These are phyloP conservation scores for Scheffersomyces parashehatae DNA, from an alignment of 1,139 yeast genomes.

Conservation along the genomic window DNA sequence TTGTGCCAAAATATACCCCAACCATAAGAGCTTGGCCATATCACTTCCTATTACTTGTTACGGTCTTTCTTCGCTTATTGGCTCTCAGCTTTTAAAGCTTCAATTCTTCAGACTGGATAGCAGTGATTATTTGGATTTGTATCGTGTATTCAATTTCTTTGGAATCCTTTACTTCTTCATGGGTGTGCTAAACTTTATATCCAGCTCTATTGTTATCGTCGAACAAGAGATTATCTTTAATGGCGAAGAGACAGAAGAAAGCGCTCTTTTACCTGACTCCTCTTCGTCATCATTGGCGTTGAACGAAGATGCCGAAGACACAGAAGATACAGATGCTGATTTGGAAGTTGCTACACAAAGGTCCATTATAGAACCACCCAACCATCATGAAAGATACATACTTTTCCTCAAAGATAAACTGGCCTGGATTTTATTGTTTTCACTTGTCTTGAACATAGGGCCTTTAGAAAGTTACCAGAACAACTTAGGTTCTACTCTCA, in stretches of 20 bases:
- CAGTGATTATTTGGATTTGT: slow-evolving; percentile 43
- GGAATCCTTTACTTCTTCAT: slow-evolving; percentile 56
- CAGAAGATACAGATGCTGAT: slow-evolving; percentile 5
- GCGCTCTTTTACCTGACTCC: slow-evolving; percentile 9
- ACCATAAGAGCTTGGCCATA: slow-evolving; percentile 74
- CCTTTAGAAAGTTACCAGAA: slow-evolving; percentile 88
- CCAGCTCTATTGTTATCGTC: slow-evolving; percentile 64
- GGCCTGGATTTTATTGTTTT: slow-evolving; percentile 62
- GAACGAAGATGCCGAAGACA: slow-evolving; percentile 13
- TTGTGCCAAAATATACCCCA: slow-evolving; percentile 81
- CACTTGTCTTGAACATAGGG: slow-evolving; percentile 73
- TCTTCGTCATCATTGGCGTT: slow-evolving; percentile 15
- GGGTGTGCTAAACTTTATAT: slow-evolving; percentile 59
- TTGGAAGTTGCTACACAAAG: slow-evolving; percentile 20
- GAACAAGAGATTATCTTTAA: slow-evolving; percentile 52
- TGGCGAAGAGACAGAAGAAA: slow-evolving; percentile 25
- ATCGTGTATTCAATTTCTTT: slow-evolving; percentile 58
- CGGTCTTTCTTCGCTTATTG: slow-evolving; percentile 74
- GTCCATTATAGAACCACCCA: slow-evolving; percentile 39
- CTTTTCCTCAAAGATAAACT: slow-evolving; percentile 61
- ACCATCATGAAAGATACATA: slow-evolving; percentile 50
- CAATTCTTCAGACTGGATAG: slow-evolving; percentile 32
- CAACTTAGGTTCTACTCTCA: slow-evolving; percentile 71
- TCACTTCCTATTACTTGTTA: slow-evolving; percentile 86
- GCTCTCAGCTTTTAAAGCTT: slow-evolving; percentile 54